Percentiles rank a stretch among this genome's conserved stretches.
phyloP scores from a whole-genome alignment of 2,329 filamentous ascomycete species.

The Aspergillus pseudotamarii region DNA sequence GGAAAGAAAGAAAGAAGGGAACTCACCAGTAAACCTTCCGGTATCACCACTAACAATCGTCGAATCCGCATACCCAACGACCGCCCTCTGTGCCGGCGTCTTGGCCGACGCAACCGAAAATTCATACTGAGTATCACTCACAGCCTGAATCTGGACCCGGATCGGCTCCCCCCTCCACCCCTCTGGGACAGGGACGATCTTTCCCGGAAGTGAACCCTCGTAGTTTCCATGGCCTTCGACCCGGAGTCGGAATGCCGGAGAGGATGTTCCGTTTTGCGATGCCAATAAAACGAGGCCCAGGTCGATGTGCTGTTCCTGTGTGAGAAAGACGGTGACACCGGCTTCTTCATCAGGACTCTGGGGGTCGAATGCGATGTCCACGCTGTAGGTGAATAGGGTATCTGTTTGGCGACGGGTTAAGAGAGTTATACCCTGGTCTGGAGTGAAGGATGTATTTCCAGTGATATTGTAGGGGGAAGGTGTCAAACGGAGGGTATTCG shows the following conservation, averaged over 20 bases:
- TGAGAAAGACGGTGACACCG: slow-evolving; percentile 10
- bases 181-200: not conserved
- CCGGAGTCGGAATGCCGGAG: slow-evolving; percentile 1
- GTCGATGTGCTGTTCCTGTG: slow-evolving; percentile 7
- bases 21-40: slow-evolving; percentile 8
- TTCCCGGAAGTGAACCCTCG: not conserved
- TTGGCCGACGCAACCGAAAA: not conserved
- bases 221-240: not conserved
- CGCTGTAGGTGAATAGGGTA: slow-evolving; percentile 10
- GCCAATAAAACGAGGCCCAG: slow-evolving; percentile 1
- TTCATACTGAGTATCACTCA: not conserved
- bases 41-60: slow-evolving; percentile 7
- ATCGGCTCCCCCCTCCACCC: not conserved
- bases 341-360: slow-evolving; percentile 3
- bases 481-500: not conserved
- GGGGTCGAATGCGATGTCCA: slow-evolving; percentile 7
- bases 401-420: slow-evolving; percentile 6
- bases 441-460: not conserved
- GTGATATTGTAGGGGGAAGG: slow-evolving; percentile 1
- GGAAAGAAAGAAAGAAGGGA: no score
- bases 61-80: not conserved
- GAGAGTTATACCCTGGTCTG: not conserved
- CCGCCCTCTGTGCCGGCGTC: not conserved
- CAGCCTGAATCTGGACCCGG: slow-evolving; percentile 4
- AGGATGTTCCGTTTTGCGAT: not conserved